These are phyloP conservation scores for Discostella stelligeroides DNA, from an alignment of 108 stramenopile species.

Conservation along the genomic window DNA sequence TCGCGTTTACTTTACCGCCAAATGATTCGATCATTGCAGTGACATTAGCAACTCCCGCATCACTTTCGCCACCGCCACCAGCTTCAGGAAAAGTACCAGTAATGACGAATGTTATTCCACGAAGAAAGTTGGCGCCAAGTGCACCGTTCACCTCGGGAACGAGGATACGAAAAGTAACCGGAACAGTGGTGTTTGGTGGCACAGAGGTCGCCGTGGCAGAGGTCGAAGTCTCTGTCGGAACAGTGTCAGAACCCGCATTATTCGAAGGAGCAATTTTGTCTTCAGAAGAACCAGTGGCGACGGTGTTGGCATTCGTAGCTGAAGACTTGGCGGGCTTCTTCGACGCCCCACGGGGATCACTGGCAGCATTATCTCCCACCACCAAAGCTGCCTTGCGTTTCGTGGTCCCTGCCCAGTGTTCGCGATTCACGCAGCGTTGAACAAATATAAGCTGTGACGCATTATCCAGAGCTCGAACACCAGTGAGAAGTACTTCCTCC, in stretches of 20 bases:
- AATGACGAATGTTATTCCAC: conserved; percentile 45
- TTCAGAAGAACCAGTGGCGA: conserved; percentile 9
- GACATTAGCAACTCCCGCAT: conserved; percentile 42
- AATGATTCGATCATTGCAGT: conserved; percentile 49
- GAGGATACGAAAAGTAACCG: conserved; percentile 40
- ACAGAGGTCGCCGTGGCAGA: neutral
- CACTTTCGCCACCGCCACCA: conserved; percentile 41
- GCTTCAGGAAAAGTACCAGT: conserved; percentile 60
- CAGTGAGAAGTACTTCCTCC: conserved; percentile 52
- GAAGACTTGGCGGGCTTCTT: conserved; percentile 28
- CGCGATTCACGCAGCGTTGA: conserved; percentile 33
- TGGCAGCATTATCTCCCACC: neutral
- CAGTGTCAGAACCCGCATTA: neutral
- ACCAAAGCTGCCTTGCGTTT: conserved; percentile 32
- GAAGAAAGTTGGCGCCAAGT: conserved; percentile 22
- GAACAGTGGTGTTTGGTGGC: conserved; percentile 1
- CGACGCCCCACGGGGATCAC: neutral
- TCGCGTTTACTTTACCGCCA: conserved; percentile 32
- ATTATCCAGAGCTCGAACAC: conserved; percentile 42
- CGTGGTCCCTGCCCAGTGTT: conserved; percentile 47
- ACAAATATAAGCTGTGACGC: conserved; percentile 35
- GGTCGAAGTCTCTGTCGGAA: neutral
- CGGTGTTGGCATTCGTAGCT: neutral
- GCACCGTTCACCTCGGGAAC: conserved; percentile 48
- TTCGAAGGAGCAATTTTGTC: no score